Evolutionary conservation across 2,329 filamentous ascomycete species (phyloP).

Genomic region (Colletotrichum echinochloae): DNA sequence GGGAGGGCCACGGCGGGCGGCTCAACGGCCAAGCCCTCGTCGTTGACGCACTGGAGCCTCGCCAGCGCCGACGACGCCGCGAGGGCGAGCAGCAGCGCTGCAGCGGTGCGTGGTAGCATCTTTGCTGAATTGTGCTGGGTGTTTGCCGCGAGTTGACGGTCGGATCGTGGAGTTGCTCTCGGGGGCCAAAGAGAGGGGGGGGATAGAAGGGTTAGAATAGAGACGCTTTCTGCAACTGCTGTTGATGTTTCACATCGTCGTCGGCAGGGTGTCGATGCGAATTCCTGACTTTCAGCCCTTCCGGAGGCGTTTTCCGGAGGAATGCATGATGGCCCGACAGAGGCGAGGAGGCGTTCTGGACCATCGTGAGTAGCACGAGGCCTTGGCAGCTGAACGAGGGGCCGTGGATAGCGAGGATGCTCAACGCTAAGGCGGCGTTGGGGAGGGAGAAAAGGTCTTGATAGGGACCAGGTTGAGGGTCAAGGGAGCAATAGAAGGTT

Average conservation of each 20-base stretch:
- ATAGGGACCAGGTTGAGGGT: background rate
- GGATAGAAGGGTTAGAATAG: background rate
- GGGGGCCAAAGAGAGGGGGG: background rate
- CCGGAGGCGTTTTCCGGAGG: too few species aligned
- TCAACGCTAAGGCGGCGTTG: slow-evolving; percentile 18
- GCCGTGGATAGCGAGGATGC: background rate
- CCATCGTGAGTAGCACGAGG: slow-evolving; percentile 32
- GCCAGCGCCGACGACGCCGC: slow-evolving; percentile 9
- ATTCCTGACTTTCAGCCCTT: background rate
- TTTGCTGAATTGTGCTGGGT: background rate
- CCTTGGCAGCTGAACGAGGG: slow-evolving; percentile 20
- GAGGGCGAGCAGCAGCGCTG: slow-evolving; percentile 7
- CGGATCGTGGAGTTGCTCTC: background rate
- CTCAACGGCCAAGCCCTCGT: slow-evolving; percentile 11
- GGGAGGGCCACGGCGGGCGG: slow-evolving; percentile 6
- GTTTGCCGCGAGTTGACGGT: background rate
- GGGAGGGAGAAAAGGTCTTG: background rate
- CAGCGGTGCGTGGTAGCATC: slow-evolving; percentile 3
- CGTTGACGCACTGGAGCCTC: slow-evolving; percentile 27
- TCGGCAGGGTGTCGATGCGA: background rate
- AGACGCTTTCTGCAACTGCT: background rate
- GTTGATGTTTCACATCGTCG: background rate
- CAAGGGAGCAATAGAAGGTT: background rate
- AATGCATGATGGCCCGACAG: background rate
- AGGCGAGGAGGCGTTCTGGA: background rate